Conservation (phyloP, 140 eudicot genomes). For the Stevia rebaudiana region DNA sequence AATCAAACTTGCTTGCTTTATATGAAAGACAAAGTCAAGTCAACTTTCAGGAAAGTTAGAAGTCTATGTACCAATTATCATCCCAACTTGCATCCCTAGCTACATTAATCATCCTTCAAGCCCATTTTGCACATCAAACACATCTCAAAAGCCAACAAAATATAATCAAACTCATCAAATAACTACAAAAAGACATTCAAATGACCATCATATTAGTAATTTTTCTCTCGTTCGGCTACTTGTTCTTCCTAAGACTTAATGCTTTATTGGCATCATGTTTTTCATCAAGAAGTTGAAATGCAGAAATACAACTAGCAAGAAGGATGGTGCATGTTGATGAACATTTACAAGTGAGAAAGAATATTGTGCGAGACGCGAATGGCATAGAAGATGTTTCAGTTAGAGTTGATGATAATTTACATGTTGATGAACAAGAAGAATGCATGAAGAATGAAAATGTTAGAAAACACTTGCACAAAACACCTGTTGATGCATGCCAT, state of each 20-base stretch:
- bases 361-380: conserved; percentile 51
- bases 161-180: not conserved
- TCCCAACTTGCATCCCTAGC: conserved; percentile 7
- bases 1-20: conserved; percentile 36
- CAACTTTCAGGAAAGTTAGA: conserved; percentile 33
- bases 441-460: conserved; percentile 38
- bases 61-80: conserved; percentile 25
- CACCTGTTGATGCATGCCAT: conserved; percentile 2
- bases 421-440: conserved; percentile 49
- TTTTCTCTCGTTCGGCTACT: no score
- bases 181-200: conserved; percentile 26
- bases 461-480: conserved; percentile 21
- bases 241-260: conserved; percentile 56
- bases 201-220: conserved; percentile 46
- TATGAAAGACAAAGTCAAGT: conserved; percentile 39
- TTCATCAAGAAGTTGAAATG: conserved; percentile 48
- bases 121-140: conserved; percentile 25
- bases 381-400: conserved; percentile 50
- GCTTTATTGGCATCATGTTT: conserved; percentile 55
- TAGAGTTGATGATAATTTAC: conserved; percentile 55
- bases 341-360: conserved; percentile 49
- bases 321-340: conserved; percentile 42
- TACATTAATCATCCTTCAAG: conserved; percentile 22
- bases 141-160: conserved; percentile 11
- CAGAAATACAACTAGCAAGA: conserved; percentile 33